Evolutionary conservation across 345 rosid genomes (phyloP).

Genomic region (Camelina laxa): DNA sequence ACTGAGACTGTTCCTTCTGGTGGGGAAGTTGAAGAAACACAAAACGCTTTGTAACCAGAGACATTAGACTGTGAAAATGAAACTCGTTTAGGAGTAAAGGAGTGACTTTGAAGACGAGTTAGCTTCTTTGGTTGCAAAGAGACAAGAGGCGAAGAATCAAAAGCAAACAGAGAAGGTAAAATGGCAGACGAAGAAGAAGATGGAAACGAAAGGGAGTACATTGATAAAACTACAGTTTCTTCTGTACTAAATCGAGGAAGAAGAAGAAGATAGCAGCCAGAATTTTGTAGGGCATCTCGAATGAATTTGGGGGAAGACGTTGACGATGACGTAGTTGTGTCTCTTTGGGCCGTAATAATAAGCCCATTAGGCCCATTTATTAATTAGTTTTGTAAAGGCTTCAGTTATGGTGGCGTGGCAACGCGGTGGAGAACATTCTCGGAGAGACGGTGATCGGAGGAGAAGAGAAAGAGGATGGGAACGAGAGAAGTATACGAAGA

Average conservation of each 20-base stretch:
- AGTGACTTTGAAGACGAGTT: slow-evolving; percentile 23
- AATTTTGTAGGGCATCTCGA: slow-evolving; percentile 27
- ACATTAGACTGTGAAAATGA: slow-evolving; percentile 30
- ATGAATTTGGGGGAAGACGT: slow-evolving; percentile 4
- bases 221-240: slow-evolving; percentile 38
- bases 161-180: slow-evolving; percentile 24
- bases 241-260: slow-evolving; percentile 27
- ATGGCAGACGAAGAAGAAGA: slow-evolving; percentile 27
- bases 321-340: slow-evolving; percentile 13
- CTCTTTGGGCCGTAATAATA: slow-evolving; percentile 22
- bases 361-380: slow-evolving; percentile 23
- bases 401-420: not conserved
- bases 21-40: slow-evolving; percentile 43
- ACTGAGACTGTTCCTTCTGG: slow-evolving; percentile 54
- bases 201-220: slow-evolving; percentile 38
- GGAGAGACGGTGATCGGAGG: slow-evolving; percentile 32
- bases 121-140: slow-evolving; percentile 34
- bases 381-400: not conserved
- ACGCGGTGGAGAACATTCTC: slow-evolving; percentile 13
- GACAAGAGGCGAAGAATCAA: slow-evolving; percentile 29
- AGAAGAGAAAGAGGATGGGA: slow-evolving; percentile 54
- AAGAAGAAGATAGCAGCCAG: slow-evolving; percentile 36
- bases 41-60: slow-evolving; percentile 27
- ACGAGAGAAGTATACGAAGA: slow-evolving; percentile 88
- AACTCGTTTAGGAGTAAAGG: slow-evolving; percentile 21